Conservation (phyloP, 352 stramenopile genomes). For the Phytophthora chlamydospora region DNA sequence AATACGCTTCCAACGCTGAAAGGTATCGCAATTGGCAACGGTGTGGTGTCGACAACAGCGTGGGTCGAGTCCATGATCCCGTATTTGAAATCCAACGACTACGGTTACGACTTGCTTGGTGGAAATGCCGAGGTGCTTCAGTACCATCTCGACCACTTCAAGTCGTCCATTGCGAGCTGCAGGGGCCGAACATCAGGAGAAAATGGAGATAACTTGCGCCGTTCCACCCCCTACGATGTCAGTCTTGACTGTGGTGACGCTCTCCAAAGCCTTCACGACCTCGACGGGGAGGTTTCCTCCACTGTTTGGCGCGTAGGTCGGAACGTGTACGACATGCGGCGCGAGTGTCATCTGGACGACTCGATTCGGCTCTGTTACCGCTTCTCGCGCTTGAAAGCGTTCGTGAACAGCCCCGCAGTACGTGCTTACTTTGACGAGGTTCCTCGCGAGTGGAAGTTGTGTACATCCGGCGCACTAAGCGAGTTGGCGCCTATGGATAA, state of each 20-base stretch:
- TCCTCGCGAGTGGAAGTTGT: constrained; percentile 52
- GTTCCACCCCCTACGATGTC: background rate
- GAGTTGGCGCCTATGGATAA: constrained; percentile 43
- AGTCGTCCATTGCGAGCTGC: constrained; percentile 20
- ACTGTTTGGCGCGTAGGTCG: constrained; percentile 30
- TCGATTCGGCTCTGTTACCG: constrained; percentile 63
- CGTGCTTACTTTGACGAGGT: constrained; percentile 55
- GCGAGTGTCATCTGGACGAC: constrained; percentile 55
- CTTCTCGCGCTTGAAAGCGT: constrained; percentile 61
- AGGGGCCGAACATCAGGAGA: background rate
- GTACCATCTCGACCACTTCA: constrained; percentile 25
- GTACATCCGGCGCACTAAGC: constrained; percentile 29
- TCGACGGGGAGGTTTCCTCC: constrained; percentile 18
- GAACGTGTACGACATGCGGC: constrained; percentile 80
- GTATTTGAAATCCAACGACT: constrained; percentile 53
- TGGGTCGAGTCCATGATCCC: constrained; percentile 55
- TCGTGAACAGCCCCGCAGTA: constrained; percentile 53
- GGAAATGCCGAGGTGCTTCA: constrained; percentile 10
- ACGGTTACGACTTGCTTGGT: constrained; percentile 48
- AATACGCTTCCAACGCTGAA: constrained; percentile 55
- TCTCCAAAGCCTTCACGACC: constrained; percentile 11
- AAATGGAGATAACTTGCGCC: constrained; percentile 5
- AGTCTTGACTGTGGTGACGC: constrained; percentile 32
- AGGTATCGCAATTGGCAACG: constrained; percentile 88
- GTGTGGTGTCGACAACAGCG: constrained; percentile 62